Evolutionary conservation across 257 asterid species (phyloP).

Genomic region (Solanum dulcamara): DNA sequence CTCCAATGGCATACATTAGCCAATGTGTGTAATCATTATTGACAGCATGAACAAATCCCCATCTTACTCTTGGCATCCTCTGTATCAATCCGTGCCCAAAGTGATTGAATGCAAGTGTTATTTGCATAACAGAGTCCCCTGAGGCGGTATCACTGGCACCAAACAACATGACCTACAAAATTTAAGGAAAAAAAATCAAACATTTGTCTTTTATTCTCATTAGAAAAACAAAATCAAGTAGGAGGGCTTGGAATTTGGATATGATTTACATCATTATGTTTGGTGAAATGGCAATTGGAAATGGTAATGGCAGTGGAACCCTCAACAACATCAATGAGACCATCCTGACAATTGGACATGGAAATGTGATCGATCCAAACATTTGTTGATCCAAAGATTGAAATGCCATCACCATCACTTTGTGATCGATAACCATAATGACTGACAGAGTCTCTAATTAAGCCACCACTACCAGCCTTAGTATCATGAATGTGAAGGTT

Average conservation of each 20-base stretch:
- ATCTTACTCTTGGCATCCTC: conserved; percentile 51
- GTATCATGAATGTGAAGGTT: conserved; percentile 34
- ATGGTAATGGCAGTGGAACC: conserved; percentile 58
- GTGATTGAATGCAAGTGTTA: conserved; percentile 56
- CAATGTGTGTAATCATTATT: conserved; percentile 52
- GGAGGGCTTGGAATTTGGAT: not conserved
- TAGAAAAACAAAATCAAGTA: not conserved
- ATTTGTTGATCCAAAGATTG: conserved; percentile 34
- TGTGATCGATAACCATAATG: conserved; percentile 29
- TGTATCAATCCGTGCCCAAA: conserved; percentile 47
- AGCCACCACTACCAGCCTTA: conserved; percentile 29
- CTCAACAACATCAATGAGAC: conserved; percentile 44
- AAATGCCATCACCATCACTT: conserved; percentile 52
- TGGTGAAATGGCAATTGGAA: conserved; percentile 48
- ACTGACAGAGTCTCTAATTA: conserved; percentile 28
- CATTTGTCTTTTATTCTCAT: not conserved
- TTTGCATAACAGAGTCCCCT: conserved; percentile 38
- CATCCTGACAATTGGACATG: conserved; percentile 35
- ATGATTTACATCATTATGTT: conserved; percentile 36
- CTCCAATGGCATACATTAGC: conserved; percentile 73
- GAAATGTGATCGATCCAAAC: conserved; percentile 64
- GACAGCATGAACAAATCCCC: conserved; percentile 43
- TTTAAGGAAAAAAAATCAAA: not conserved
- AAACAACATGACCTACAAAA: conserved; percentile 40
- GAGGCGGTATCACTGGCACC: conserved; percentile 38